Base-by-base conservation (phyloP, 306 rosid species). In the Styphnolobium japonicum region DNA sequence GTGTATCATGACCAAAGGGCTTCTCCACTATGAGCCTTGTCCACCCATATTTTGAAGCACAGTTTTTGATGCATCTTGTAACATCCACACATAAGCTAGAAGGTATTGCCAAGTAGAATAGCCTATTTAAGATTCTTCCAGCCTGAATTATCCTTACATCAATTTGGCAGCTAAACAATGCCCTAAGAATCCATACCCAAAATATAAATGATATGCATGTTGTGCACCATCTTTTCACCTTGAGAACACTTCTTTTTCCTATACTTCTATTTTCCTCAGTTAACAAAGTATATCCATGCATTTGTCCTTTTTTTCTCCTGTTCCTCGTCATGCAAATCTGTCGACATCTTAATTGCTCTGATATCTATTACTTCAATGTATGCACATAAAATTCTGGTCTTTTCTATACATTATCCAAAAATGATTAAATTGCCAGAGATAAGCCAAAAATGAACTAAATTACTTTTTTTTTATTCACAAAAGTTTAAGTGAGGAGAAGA, bases 21-120 rank as follows among this genome's bases (percentile, higher is more conserved):
- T 90, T 90, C 76, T 90, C 94, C n/a, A 88, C 88, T 75, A 90
- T 88, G 61, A 90, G 83, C 81, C 94, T 84, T 6, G 89, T 90
- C 92, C 94, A 88, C 73, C 94, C 90, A 66, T 62, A 80, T 46
- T 5, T 74, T 36, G 94, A 90, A 80, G 92, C 92, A 57, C 63
- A 37, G n/a, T 74, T 82, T 55, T 86, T 90, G 65, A 89, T 90
- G 82, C 82, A 86, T 80, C 72, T 86, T 51, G 79, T 92, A 42
- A 78, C 94, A 55, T 90, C 90, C 69, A 86, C 84, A 23, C 77
- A 88, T 49, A 90, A 72, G 84, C 82, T 90, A 49, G 92, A 88
- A 15, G 94, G 94, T 73, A 88, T 71, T 37, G 94, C 85, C 36
- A 88, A 51, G 80, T 90, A 90, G 77, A 88, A 90, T 27, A 90